Evolutionary conservation across 805 yeast species (phyloP), one percentile per base, ranked within the genome.

Genomic region (Hanseniaspora nectarophila): DNA sequence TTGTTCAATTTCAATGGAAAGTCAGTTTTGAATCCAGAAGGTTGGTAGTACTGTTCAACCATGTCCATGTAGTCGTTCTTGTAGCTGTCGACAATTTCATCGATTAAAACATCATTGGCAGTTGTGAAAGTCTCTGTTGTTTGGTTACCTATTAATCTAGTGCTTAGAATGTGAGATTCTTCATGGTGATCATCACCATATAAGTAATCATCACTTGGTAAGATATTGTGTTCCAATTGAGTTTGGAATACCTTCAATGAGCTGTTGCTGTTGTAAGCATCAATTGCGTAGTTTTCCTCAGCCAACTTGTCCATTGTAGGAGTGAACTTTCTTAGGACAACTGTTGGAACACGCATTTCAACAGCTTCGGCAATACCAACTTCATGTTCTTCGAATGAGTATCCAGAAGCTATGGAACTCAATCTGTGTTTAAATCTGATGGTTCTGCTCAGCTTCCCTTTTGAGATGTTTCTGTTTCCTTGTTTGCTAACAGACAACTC

Each of bases 11-110:
- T 12, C 13, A 34, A 26, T 7, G 52, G 42, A n/a, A 40, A 10
- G 10, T 29, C n/a, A n/a, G n/a, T n/a, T n/a, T n/a, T n/a, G n/a
- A n/a, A n/a, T n/a, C 33, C 33, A 9, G 33, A 29, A 8, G 44
- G 37, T 3, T 15, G 9, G 15, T 49, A 33, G 8, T 9, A 15
- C 8, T 40, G 20, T 6, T 49, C 53, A 7, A 49, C 43, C 2
- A 7, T 21, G 9, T 33, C 28, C 35, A 49, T 42, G 18, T 49
- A 49, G 9, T 49, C 47, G 12, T 23, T 31, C 18, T 18, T 31
- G 24, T 53, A 53, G 5, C 45, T 26, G 16, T 38, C 23, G 10
- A 53, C 32, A 13, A 53, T 53, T 21, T 53, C 55, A 31, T 53
- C 38, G 18, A 40, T 21, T 15, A 52, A 37, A 18, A 33, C 7